Evolutionary conservation across 2,329 filamentous ascomycete species (phyloP).

Genomic region (Macrophomina tecta): DNA sequence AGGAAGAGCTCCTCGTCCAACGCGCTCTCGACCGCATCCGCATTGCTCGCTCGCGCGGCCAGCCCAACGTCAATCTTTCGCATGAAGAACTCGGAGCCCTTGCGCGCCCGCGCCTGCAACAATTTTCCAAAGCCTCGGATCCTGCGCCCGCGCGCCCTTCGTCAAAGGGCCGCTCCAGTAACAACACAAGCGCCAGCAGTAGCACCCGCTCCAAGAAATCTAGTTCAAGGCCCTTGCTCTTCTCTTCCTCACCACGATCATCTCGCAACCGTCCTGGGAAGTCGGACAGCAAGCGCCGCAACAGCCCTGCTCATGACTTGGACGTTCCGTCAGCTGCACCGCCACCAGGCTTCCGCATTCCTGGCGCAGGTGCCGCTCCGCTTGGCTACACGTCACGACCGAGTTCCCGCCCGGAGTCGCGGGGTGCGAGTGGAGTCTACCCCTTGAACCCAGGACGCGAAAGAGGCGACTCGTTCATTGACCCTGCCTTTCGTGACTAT

Average conservation of each 20-base stretch:
- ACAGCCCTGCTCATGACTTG: conserved; percentile 33
- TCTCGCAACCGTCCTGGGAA: conserved; percentile 38
- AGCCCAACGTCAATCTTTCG: conserved; percentile 78
- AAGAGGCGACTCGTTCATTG: conserved; percentile 1
- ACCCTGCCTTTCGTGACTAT: conserved; percentile 13
- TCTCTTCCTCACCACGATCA: conserved; percentile 32
- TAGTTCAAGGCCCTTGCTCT: conserved; percentile 38
- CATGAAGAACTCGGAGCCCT: conserved; percentile 77
- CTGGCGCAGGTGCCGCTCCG: conserved; percentile 53
- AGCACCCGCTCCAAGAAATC: conserved; percentile 43
- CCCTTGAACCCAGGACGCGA: conserved; percentile 1
- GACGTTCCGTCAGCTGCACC: conserved; percentile 32
- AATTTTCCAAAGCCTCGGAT: conserved; percentile 32
- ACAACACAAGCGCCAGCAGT: conserved; percentile 40
- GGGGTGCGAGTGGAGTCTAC: conserved; percentile 38
- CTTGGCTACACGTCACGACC: conserved; percentile 36
- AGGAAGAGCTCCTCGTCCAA: conserved; percentile 79
- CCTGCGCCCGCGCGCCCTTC: conserved; percentile 40
- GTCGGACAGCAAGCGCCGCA: conserved; percentile 38
- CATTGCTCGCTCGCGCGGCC: conserved; percentile 76
- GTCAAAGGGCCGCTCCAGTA: conserved; percentile 38
- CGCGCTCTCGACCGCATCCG: conserved; percentile 81
- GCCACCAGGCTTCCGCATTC: conserved; percentile 55
- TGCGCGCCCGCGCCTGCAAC: conserved; percentile 35
- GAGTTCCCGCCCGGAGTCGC: conserved; percentile 52